phyloP scores from a whole-genome alignment of 2,329 filamentous ascomycete species.

The Phyllachora maydis region DNA sequence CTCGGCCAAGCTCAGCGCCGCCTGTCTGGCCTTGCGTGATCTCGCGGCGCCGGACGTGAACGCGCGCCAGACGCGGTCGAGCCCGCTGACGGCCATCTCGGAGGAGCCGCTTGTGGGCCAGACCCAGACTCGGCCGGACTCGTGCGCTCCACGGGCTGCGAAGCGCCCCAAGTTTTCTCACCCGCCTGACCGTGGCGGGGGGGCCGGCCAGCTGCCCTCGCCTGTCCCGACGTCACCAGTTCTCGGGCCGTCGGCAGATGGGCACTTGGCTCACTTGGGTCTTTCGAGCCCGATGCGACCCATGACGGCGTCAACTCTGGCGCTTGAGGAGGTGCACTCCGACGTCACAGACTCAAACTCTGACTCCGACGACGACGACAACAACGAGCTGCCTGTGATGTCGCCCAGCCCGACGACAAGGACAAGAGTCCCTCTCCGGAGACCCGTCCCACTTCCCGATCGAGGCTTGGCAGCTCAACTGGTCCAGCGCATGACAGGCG shows the following conservation, averaged over 20 bases:
- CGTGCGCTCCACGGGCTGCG: conserved; percentile 6
- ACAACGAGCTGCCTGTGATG: too few relatives aligned
- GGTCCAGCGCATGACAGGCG: conserved; percentile 17
- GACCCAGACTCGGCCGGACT: conserved; percentile 5
- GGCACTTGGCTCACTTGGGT: conserved; percentile 1
- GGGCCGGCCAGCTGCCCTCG: conserved; percentile 1
- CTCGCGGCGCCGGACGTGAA: conserved; percentile 18
- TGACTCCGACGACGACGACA: conserved; percentile 13
- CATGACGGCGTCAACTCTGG: too few relatives aligned
- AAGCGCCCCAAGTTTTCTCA: conserved; percentile 18
- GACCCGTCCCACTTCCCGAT: conserved; percentile 12
- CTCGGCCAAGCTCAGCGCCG: conserved; percentile 15
- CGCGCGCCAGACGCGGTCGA: conserved; percentile 17
- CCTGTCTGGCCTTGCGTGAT: conserved; percentile 17
- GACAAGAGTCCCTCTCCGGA: conserved; percentile 5
- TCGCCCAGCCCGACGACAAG: too few relatives aligned
- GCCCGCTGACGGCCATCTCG: conserved; percentile 14
- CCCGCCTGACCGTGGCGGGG: conserved; percentile 4
- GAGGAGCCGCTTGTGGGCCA: conserved; percentile 8
- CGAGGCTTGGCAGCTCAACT: conserved; percentile 17
- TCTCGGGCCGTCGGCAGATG: conserved; percentile 2
- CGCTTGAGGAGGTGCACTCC: too few relatives aligned
- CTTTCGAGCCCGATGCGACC: conserved; percentile 18
- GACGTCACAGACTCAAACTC: conserved; percentile 11
- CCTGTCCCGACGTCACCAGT: conserved; percentile 1